phyloP scores from a whole-genome alignment of 2,329 filamentous ascomycete species.

The Hypoxylon sp. region DNA sequence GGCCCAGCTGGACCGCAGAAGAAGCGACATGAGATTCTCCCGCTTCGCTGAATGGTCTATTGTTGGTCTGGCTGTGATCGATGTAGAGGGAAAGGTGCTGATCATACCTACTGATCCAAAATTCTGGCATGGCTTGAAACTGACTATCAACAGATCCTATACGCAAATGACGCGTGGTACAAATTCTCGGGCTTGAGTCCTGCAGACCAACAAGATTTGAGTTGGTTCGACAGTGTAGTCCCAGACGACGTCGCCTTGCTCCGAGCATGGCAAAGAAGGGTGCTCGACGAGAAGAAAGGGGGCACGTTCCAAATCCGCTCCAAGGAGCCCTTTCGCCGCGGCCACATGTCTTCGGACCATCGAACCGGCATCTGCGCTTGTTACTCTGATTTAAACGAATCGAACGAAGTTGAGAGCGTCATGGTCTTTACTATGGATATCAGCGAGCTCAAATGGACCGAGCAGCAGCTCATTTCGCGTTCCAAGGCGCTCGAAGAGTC shows the following conservation, averaged over 20 bases:
- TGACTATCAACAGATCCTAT: conserved; percentile 42
- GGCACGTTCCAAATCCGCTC: conserved; percentile 47
- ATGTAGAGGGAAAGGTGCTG: conserved; percentile 44
- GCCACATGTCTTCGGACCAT: conserved; percentile 44
- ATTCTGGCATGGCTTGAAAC: background rate
- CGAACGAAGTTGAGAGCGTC: conserved; percentile 44
- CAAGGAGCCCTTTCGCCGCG: conserved; percentile 45
- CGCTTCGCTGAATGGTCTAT: conserved; percentile 47
- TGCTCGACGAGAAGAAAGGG: conserved; percentile 41
- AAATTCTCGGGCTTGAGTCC: conserved; percentile 43
- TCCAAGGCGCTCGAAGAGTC: conserved; percentile 46
- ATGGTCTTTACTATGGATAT: conserved; percentile 49
- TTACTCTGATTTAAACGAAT: conserved; percentile 46
- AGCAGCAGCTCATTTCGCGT: conserved; percentile 45
- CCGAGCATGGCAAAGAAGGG: conserved; percentile 42
- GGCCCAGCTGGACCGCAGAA: conserved; percentile 41
- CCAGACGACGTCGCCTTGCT: conserved; percentile 44
- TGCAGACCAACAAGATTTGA: conserved; percentile 30
- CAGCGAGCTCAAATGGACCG: conserved; percentile 48
- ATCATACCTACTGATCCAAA: background rate
- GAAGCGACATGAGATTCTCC: conserved; percentile 46
- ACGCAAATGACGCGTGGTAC: conserved; percentile 49
- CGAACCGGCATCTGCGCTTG: conserved; percentile 47
- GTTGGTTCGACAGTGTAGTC: conserved; percentile 42
- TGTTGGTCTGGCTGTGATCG: conserved; percentile 45